These are phyloP conservation scores for Globisporangium irregulare DNA, from an alignment of 352 stramenopile genomes.

Conservation along the genomic window DNA sequence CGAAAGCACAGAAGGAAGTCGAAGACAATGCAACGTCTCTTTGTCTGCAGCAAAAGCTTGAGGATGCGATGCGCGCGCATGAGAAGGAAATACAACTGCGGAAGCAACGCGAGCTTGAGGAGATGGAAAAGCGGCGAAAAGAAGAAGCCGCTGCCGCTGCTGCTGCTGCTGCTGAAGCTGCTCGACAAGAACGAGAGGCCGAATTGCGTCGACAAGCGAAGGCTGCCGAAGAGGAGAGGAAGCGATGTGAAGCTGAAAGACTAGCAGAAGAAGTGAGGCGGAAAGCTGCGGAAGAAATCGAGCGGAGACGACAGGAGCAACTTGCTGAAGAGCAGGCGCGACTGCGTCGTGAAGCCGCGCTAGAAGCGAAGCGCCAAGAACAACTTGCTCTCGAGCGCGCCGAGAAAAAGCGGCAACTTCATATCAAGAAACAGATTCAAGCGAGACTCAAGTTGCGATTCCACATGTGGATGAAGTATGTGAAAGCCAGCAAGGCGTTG, in stretches of 20 bases:
- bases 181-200: constrained; percentile 12
- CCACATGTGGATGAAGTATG: constrained; percentile 64
- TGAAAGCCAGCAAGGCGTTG: constrained; percentile 39
- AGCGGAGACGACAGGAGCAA: constrained; percentile 43
- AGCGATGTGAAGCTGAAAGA: constrained; percentile 25
- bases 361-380: constrained; percentile 47
- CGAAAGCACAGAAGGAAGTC: constrained; percentile 20
- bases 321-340: constrained; percentile 39
- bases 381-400: constrained; percentile 46
- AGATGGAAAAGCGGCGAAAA: constrained; percentile 23
- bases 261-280: constrained; percentile 35
- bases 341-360: constrained; percentile 33
- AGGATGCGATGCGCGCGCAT: constrained; percentile 11
- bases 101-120: constrained; percentile 16
- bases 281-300: constrained; percentile 34
- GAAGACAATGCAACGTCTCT: constrained; percentile 32
- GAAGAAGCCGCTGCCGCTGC: constrained; percentile 22
- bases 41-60: constrained; percentile 13
- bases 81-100: constrained; percentile 13
- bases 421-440: constrained; percentile 42
- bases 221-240: constrained; percentile 41
- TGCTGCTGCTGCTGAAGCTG: constrained; percentile 8
- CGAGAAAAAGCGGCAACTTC: constrained; percentile 32
- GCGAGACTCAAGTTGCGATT: constrained; percentile 58
- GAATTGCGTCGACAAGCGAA: constrained; percentile 27